These are phyloP conservation scores for Endocalyx cinctus DNA, from an alignment of 2,329 filamentous ascomycete species.

Conservation along the genomic window DNA sequence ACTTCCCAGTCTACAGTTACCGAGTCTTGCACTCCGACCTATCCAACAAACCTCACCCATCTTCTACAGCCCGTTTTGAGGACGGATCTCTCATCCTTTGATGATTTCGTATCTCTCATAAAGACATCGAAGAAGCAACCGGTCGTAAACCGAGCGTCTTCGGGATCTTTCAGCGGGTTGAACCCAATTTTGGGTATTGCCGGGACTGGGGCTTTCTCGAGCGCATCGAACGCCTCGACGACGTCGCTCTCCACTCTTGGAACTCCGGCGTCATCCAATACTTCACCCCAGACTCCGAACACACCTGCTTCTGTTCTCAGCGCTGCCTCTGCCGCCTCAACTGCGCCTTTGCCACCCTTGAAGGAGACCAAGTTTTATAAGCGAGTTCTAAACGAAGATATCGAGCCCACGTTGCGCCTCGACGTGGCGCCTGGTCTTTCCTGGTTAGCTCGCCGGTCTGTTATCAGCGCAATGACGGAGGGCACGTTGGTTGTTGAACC, in stretches of 20 bases:
- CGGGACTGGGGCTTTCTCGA: constrained; percentile 40
- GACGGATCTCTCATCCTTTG: constrained; percentile 73
- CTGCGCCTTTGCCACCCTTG: constrained; percentile 52
- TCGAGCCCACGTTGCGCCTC: constrained; percentile 87
- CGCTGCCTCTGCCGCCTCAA: constrained; percentile 33
- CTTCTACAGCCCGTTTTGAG: constrained; percentile 79
- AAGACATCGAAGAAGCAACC: constrained; percentile 59
- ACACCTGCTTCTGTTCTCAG: constrained; percentile 52
- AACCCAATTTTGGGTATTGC: constrained; percentile 51
- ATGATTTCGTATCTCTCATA: constrained; percentile 78
- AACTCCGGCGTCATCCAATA: constrained; percentile 41
- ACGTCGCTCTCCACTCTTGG: constrained; percentile 50
- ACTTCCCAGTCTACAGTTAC: constrained; percentile 32
- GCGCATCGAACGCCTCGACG: constrained; percentile 55
- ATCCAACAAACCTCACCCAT: constrained; percentile 71
- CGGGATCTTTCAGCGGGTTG: constrained; percentile 63
- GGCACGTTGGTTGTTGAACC: constrained; percentile 88
- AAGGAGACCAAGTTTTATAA: constrained; percentile 96
- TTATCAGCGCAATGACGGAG: constrained; percentile 77
- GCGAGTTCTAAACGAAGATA: constrained; percentile 79
- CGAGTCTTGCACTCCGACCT: constrained; percentile 47
- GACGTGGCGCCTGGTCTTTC: constrained; percentile 87
- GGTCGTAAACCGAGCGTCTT: constrained; percentile 64
- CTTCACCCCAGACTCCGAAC: constrained; percentile 54
- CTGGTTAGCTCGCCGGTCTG: constrained; percentile 84